These are phyloP conservation scores for Annulohypoxylon moriforme DNA, from an alignment of 495 filamentous ascomycete genomes.

Conservation along the genomic window DNA sequence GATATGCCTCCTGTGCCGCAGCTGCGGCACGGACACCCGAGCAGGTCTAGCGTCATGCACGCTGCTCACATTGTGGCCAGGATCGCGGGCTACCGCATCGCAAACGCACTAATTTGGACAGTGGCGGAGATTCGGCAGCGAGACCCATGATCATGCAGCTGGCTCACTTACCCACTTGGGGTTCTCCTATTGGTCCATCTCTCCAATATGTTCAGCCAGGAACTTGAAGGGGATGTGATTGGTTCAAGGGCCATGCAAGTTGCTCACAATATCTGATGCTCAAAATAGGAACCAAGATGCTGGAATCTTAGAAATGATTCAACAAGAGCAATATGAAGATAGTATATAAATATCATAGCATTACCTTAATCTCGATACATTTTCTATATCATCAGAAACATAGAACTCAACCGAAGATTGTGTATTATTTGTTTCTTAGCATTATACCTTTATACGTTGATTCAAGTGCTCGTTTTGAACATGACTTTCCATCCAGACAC, in stretches of 20 bases:
- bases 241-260: slow-evolving; percentile 36
- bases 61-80: neutral
- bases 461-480: slow-evolving; percentile 42
- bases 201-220: too few relatives aligned
- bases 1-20: slow-evolving; percentile 27
- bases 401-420: slow-evolving; percentile 37
- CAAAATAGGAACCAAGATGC: too few relatives aligned
- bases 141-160: too few relatives aligned
- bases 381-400: slow-evolving; percentile 11
- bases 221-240: slow-evolving; percentile 15
- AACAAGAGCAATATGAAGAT: too few relatives aligned
- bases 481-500: slow-evolving; percentile 59
- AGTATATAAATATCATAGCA: slow-evolving; percentile 49
- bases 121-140: too few relatives aligned
- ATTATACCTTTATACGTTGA: slow-evolving; percentile 33
- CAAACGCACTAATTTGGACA: too few relatives aligned
- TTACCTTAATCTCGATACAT: neutral
- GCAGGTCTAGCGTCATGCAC: slow-evolving; percentile 38
- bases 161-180: neutral
- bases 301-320: too few relatives aligned
- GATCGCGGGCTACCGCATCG: too few relatives aligned
- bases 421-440: slow-evolving; percentile 34
- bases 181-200: slow-evolving; percentile 1
- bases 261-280: slow-evolving; percentile 46
- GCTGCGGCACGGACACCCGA: slow-evolving; percentile 34